phyloP scores from a whole-genome alignment of 768 basidiomycete species.

The Boletus tylopilopsis region DNA sequence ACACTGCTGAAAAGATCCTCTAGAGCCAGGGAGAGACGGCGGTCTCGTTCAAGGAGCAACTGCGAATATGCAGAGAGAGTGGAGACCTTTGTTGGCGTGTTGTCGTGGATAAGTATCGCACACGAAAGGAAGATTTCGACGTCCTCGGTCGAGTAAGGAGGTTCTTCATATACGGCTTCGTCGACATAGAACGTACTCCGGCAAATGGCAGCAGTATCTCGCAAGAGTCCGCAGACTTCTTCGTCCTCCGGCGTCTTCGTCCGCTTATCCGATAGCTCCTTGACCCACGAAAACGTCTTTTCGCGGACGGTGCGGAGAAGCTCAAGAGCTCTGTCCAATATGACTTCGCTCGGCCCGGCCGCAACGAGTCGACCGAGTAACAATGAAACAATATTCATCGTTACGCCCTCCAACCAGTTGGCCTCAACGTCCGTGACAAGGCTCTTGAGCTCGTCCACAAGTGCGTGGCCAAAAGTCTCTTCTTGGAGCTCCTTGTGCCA shows the following conservation, averaged over 20 bases:
- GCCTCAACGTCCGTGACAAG: no score
- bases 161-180: background rate
- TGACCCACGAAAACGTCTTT: slow-evolving; percentile 4
- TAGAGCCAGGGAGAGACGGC: slow-evolving; percentile 29
- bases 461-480: no score
- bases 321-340: no score
- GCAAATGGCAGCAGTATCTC: slow-evolving; percentile 19
- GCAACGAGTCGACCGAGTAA: no score
- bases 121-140: slow-evolving; percentile 31
- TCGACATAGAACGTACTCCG: slow-evolving; percentile 28
- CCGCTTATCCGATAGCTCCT: slow-evolving; percentile 21
- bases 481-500: no score
- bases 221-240: slow-evolving; percentile 1
- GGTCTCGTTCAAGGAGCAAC: slow-evolving; percentile 26
- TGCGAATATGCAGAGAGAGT: slow-evolving; percentile 2
- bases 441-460: no score
- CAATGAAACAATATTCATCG: no score
- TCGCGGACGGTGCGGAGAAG: no score
- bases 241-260: background rate
- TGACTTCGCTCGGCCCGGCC: no score
- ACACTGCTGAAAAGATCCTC: slow-evolving; percentile 16
- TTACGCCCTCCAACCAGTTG: no score
- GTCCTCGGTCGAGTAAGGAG: slow-evolving; percentile 24
- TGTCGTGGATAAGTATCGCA: slow-evolving; percentile 29
- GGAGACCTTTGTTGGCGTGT: slow-evolving; percentile 14